A percentile compares a stretch with the other conserved stretches of the same genome.
Conservation (phyloP, 1,284 basidiomycete species). For the Pseudozyma thailandica region DNA sequence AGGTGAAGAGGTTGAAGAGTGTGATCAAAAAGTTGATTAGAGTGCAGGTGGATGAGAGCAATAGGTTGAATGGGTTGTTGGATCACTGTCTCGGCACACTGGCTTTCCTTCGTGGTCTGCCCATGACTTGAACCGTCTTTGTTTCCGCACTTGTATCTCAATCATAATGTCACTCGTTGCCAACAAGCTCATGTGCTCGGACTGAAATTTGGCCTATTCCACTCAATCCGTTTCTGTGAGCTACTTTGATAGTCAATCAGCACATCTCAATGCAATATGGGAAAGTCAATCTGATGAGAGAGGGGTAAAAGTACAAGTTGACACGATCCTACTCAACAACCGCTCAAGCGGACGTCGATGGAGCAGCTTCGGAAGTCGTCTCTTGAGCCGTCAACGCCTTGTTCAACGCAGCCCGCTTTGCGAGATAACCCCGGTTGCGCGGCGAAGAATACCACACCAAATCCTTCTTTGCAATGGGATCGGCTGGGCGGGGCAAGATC, state of each 20-base stretch:
- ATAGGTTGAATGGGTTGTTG: constrained; percentile 54
- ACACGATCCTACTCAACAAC: neutral
- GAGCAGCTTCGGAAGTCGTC: neutral
- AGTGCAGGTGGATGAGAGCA: constrained; percentile 50
- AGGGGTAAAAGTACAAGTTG: constrained; percentile 19
- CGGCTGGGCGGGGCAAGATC: constrained; percentile 52
- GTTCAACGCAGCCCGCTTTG: constrained; percentile 36
- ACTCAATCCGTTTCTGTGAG: neutral
- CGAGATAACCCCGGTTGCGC: constrained; percentile 56
- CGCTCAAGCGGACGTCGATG: constrained; percentile 4
- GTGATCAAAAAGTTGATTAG: constrained; percentile 50
- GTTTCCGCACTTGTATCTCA: neutral
- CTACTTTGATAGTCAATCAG: neutral
- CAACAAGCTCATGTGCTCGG: no score
- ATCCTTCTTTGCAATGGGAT: constrained; percentile 62
- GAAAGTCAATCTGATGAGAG: constrained; percentile 7
- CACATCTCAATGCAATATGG: neutral
- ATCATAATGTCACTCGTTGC: neutral
- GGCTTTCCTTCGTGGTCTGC: constrained; percentile 61
- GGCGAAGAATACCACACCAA: constrained; percentile 58
- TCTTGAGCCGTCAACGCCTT: constrained; percentile 18
- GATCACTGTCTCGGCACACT: constrained; percentile 65
- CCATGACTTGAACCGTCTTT: constrained; percentile 44
- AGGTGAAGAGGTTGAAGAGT: constrained; percentile 34
- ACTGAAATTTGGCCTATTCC: no score